Base-by-base conservation (phyloP, 805 yeast genomes). In the Nakazawaea populi region DNA sequence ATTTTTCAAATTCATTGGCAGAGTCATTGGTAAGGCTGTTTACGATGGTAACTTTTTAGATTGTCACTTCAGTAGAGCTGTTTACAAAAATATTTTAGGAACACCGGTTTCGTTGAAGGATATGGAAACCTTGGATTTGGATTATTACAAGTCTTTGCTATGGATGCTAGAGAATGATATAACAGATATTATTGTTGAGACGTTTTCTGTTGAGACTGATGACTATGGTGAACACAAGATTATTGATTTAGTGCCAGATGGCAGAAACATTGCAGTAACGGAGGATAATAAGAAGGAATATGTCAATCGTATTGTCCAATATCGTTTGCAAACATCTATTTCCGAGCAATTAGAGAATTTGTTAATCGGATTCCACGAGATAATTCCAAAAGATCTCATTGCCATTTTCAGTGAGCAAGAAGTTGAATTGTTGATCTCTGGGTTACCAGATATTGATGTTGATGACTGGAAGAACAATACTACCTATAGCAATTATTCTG, bases 151-250 rank as follows among this genome's bases (percentile, higher is more conserved):
- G 66, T 89, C 97, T 1, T 70, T 94, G 60, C 77, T 85, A 61
- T 94, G 99, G 99, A 94, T 94, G 87, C 71, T 94, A 49, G 96
- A 92, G 59, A 94, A 94, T 68, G 97, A 94, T 67, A 92, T 94
- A 48, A 92, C 98, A 0, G 98, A 91, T 66, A 85, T 94, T 38
- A 88, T 94, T 52, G 90, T 89, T 27, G 99, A 94, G 65, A 92
- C 95, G 6, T 94, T 94, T 64, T 85, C 96, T 9, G 89, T 94
- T 27, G 97, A 90, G 58, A 80, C 94, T 1, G 96, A 90, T 62
- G 97, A 90, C 60, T 92, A 87, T 61, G 98, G 97, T 51, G 96
- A 87, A 60, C 90, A 83, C 59, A 87, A 87, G 62, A 71, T 81
- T 10, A 80, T 91, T 56, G 98, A 94, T 60, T 76, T 94, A 63